phyloP scores from a whole-genome alignment of 768 basidiomycete genomes.

The Russula ochroleuca region DNA sequence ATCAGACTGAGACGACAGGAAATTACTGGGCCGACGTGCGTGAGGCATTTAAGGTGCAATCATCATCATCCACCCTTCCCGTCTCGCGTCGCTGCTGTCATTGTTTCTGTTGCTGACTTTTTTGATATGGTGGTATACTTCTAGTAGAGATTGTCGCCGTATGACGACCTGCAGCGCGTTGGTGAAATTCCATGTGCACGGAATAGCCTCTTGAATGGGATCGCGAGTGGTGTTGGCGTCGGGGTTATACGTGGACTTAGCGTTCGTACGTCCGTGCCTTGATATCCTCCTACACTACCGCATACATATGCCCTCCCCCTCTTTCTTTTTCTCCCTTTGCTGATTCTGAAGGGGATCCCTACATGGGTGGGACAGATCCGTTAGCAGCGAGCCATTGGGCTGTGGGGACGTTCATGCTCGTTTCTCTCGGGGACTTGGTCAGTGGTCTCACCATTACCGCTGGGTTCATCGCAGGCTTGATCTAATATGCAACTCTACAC shows the following conservation, averaged over 20 bases:
- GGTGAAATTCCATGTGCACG: conserved; percentile 73
- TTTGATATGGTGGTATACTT: background rate
- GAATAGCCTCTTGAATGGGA: conserved; percentile 68
- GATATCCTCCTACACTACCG: background rate
- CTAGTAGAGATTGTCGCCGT: conserved; percentile 43
- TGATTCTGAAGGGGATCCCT: background rate
- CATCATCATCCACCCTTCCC: no score
- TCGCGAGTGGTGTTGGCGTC: conserved; percentile 73
- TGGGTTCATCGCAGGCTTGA: background rate
- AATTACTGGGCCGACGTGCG: conserved; percentile 35
- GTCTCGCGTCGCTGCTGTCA: background rate
- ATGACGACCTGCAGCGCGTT: conserved; percentile 56
- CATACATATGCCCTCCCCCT: background rate
- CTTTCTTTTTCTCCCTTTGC: background rate
- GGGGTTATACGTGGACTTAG: conserved; percentile 68
- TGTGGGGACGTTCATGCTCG: conserved; percentile 62
- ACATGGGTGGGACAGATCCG: conserved; percentile 41
- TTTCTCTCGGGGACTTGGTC: conserved; percentile 71
- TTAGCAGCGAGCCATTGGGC: conserved; percentile 77
- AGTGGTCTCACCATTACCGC: conserved; percentile 29
- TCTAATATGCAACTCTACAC: conserved; percentile 8
- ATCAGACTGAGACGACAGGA: conserved; percentile 36
- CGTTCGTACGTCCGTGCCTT: conserved; percentile 45
- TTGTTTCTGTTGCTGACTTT: no score
- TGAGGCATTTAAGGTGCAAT: conserved; percentile 36